phyloP scores from a whole-genome alignment of 371 early-diverging fungal species.

The Mucor lusitanicus region DNA sequence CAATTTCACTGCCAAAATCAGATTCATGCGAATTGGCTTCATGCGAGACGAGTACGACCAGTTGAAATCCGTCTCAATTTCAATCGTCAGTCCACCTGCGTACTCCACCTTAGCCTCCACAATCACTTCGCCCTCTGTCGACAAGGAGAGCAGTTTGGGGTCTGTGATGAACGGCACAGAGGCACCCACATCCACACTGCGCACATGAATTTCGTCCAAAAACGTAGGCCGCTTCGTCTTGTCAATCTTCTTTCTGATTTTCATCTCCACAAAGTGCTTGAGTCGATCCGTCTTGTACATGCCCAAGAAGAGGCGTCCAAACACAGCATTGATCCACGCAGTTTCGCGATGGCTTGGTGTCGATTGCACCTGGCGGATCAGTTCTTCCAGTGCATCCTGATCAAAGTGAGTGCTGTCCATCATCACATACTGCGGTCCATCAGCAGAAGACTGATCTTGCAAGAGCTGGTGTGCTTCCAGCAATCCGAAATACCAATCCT shows the following conservation, averaged over 20 bases:
- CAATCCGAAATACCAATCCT: constrained; percentile 84
- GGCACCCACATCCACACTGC: constrained; percentile 76
- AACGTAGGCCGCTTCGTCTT: constrained; percentile 74
- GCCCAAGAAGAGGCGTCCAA: constrained; percentile 78
- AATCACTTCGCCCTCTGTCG: constrained; percentile 69
- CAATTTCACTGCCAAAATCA: constrained; percentile 76
- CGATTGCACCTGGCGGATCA: constrained; percentile 53
- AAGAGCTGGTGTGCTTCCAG: constrained; percentile 43
- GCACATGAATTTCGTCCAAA: constrained; percentile 78
- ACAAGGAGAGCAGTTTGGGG: constrained; percentile 69
- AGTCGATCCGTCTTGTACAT: constrained; percentile 70
- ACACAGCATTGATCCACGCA: constrained; percentile 87
- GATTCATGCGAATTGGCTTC: constrained; percentile 72
- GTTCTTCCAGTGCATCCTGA: constrained; percentile 43
- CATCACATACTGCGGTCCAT: constrained; percentile 26
- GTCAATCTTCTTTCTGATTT: constrained; percentile 65
- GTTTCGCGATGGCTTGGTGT: constrained; percentile 58
- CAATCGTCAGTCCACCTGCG: constrained; percentile 70
- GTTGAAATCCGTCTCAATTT: constrained; percentile 65
- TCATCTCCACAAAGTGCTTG: constrained; percentile 60
- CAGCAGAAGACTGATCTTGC: constrained; percentile 9
- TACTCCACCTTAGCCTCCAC: constrained; percentile 80
- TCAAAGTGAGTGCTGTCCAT: constrained; percentile 58
- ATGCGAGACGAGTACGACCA: constrained; percentile 44
- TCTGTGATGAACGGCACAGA: constrained; percentile 79